Base-by-base conservation (phyloP, 2,329 filamentous ascomycete species). In the Fusarium brachygibbosum region DNA sequence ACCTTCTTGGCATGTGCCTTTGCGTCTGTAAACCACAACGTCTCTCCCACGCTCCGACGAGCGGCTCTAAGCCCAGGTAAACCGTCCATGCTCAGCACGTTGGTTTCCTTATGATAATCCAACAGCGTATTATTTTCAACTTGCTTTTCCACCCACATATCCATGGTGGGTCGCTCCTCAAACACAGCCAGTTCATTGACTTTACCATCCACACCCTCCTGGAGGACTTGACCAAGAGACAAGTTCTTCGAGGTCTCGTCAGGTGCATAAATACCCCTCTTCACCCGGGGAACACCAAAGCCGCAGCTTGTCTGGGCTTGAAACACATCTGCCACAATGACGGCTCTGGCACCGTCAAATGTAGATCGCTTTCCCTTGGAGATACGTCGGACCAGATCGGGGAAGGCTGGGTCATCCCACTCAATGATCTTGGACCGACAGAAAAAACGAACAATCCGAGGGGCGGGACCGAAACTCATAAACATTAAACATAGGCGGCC, bases 401-500 rank as follows among this genome's bases (percentile, higher is more conserved):
- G 70, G 69, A 89, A 90, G 16, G 78, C 79, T 1, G 81, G 79
- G 13, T 85, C 80, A 64, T 87, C 85, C 78, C 84, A 87, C 77
- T 92, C 90, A 5, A 91, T 79, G 10, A 91, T 85, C 7, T 75
- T 77, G 6, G 86, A 86, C 11, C 74, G 82, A 75, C 89, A 91
- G 76, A 90, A 91, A 50, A 91, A 82, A 7, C 90, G 82, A 76
- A 91, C 76, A 73, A 92, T 92, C 56, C 88, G 82, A 17, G 90
- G 89, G 0, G 81, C 75, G 6, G 80, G 70, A 2, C 85, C 87
- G 67, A 91, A 92, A 23, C 87, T 89, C 76, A 86, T 90, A 79
- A 94, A 93, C 85, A 93, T 89, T 74, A 94, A 80, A 8, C 91
- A 93, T 19, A 92, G 85, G 17, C 92, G 86, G 31, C 89, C 90